Evolutionary conservation across 257 asterid genomes (phyloP).

Genomic region (Voacanga thouarsii): DNA sequence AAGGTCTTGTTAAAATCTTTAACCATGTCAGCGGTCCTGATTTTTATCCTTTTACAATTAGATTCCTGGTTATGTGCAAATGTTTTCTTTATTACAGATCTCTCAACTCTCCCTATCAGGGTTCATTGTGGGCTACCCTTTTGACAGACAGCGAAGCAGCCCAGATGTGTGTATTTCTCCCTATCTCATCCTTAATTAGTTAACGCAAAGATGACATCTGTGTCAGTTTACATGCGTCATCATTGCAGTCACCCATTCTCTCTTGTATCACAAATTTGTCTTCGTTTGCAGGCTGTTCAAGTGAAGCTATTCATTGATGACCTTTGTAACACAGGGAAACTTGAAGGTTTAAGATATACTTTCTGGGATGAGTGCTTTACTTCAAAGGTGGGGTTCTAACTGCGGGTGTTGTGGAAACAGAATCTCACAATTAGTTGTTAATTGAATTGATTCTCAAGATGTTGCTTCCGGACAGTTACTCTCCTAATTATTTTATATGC

Average conservation of each 20-base stretch:
- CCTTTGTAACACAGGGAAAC: slow-evolving; percentile 63
- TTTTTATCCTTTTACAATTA: not conserved
- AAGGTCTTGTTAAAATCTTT: too few relatives aligned
- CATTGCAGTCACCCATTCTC: slow-evolving; percentile 1
- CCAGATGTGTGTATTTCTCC: slow-evolving; percentile 32
- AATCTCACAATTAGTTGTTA: not conserved
- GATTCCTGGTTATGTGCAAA: not conserved
- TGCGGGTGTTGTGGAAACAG: not conserved
- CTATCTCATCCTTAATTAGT: not conserved
- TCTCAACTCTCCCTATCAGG: slow-evolving; percentile 56
- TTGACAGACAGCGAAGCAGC: slow-evolving; percentile 34
- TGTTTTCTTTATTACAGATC: slow-evolving; percentile 44
- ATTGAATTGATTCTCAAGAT: not conserved
- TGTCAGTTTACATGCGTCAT: too few relatives aligned
- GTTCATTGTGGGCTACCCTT: slow-evolving; percentile 67
- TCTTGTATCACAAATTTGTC: not conserved
- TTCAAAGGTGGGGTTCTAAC: slow-evolving; percentile 56
- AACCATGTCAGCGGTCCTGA: not conserved
- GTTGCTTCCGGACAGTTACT: not conserved
- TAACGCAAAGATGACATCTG: not conserved
- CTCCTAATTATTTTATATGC: not conserved
- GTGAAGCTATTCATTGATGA: slow-evolving; percentile 63
- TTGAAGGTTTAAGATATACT: slow-evolving; percentile 66
- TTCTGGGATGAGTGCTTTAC: slow-evolving; percentile 82
- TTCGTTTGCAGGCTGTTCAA: slow-evolving; percentile 53